These are phyloP conservation scores for Penicillium silybi DNA, from an alignment of 495 filamentous ascomycete genomes.

Conservation along the genomic window DNA sequence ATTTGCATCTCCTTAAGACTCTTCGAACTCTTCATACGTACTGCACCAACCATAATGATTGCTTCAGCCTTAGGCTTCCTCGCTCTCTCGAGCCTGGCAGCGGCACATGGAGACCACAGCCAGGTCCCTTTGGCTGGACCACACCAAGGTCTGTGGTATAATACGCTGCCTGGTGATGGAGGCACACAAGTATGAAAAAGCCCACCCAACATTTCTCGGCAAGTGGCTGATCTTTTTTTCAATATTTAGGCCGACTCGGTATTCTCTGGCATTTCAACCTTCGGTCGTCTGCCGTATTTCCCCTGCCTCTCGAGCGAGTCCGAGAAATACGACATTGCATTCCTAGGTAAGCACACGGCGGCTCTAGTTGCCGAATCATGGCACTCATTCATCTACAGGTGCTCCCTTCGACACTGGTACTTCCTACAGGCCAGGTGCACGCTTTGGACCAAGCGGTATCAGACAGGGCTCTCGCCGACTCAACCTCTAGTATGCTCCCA, in stretches of 20 bases:
- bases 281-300: conserved; percentile 71
- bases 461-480: conserved; percentile 72
- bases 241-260: conserved; percentile 60
- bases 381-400: conserved; percentile 26
- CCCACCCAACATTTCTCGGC: neutral
- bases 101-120: conserved; percentile 49
- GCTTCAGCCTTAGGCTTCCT: conserved; percentile 16
- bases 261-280: conserved; percentile 71
- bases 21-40: neutral
- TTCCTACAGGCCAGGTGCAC: conserved; percentile 75
- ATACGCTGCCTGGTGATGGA: conserved; percentile 62
- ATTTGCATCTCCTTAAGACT: neutral
- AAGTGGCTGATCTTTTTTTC: neutral
- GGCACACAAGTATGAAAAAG: conserved; percentile 52
- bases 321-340: conserved; percentile 76
- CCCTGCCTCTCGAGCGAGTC: conserved; percentile 70
- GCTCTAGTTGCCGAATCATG: neutral
- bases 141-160: conserved; percentile 59
- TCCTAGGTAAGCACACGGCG: conserved; percentile 51
- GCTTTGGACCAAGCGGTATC: conserved; percentile 79
- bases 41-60: conserved; percentile 11
- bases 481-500: conserved; percentile 59
- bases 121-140: conserved; percentile 57
- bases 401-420: conserved; percentile 66
- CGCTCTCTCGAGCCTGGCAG: conserved; percentile 33